Percentiles rank a stretch among this genome's conserved stretches.
phyloP scores from a whole-genome alignment of 495 filamentous ascomycete genomes.

The Rhizodiscina lignyota region DNA sequence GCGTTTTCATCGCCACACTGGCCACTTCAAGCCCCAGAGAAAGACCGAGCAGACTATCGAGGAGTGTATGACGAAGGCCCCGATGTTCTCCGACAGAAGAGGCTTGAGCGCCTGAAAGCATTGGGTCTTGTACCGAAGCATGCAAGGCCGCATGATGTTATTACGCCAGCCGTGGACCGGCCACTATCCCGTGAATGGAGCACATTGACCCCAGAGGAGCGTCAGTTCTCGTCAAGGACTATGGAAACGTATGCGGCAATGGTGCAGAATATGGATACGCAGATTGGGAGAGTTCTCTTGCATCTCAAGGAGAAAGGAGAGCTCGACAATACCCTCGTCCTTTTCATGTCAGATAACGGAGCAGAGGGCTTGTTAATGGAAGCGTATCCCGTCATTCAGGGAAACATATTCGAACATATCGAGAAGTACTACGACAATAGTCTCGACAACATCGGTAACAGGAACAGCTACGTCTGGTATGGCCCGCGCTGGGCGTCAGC shows the following conservation, averaged over 20 bases:
- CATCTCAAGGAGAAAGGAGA: constrained; percentile 39
- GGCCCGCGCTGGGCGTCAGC: constrained; percentile 48
- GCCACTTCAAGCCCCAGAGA: constrained; percentile 24
- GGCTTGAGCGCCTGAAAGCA: constrained; percentile 21
- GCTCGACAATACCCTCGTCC: too few relatives aligned
- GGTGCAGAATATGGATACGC: constrained; percentile 44
- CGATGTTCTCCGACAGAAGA: constrained; percentile 18
- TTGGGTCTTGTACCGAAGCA: constrained; percentile 21
- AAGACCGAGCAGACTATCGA: constrained; percentile 21
- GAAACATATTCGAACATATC: constrained; percentile 29
- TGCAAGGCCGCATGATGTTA: constrained; percentile 25
- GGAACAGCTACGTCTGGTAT: constrained; percentile 49
- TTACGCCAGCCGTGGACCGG: too few relatives aligned
- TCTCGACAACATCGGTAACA: constrained; percentile 43
- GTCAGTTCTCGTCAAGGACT: constrained; percentile 31
- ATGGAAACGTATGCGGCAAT: constrained; percentile 53
- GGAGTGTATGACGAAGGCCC: constrained; percentile 28
- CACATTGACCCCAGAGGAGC: constrained; percentile 30
- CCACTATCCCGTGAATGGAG: constrained; percentile 37
- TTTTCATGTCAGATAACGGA: too few relatives aligned
- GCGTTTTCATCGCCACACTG: constrained; percentile 30
- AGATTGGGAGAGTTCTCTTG: constrained; percentile 40
- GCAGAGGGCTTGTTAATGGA: constrained; percentile 45
- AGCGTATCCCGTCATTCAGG: constrained; percentile 32
- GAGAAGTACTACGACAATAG: constrained; percentile 48